Percentiles rank a stretch among this genome's conserved stretches.
phyloP scores from a whole-genome alignment of 2,329 filamentous ascomycete genomes.

The Talaromyces sp. region DNA sequence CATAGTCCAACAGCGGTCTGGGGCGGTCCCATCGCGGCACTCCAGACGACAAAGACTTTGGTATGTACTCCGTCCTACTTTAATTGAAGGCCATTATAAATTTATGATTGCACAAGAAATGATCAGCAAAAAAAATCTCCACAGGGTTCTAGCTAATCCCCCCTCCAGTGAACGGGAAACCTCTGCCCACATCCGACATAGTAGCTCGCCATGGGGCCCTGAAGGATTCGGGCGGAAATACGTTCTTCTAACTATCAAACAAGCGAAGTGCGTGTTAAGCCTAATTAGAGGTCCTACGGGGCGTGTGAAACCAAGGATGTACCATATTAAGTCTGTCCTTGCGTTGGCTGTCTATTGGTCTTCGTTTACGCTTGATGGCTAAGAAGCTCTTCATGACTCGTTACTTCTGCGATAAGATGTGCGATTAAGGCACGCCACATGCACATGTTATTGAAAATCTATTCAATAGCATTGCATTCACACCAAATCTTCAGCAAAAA shows the following conservation, averaged over 20 bases:
- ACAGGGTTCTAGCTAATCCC: not conserved
- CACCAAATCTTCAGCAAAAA: not conserved
- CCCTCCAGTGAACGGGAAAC: not conserved
- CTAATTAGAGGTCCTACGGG: not conserved
- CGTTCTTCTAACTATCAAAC: not conserved
- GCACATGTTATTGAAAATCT: not conserved
- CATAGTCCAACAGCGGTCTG: not conserved
- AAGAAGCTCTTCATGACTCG: not conserved
- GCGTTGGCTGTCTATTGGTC: not conserved
- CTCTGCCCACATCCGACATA: not conserved
- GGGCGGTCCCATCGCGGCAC: not conserved
- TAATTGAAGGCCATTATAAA: not conserved
- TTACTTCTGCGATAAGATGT: too few species aligned
- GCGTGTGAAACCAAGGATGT: too few species aligned
- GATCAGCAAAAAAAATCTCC: not conserved
- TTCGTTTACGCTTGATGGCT: not conserved
- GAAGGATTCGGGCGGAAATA: not conserved
- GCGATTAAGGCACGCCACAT: not conserved
- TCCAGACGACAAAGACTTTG: not conserved
- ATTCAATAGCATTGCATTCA: not conserved
- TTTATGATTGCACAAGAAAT: not conserved
- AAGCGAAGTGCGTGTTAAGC: not conserved
- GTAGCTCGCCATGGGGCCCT: not conserved
- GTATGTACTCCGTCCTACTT: not conserved
- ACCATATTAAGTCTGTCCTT: not conserved